Base-by-base conservation (phyloP, 2,329 filamentous ascomycete species). In the Sarocladiaceae sp. region DNA sequence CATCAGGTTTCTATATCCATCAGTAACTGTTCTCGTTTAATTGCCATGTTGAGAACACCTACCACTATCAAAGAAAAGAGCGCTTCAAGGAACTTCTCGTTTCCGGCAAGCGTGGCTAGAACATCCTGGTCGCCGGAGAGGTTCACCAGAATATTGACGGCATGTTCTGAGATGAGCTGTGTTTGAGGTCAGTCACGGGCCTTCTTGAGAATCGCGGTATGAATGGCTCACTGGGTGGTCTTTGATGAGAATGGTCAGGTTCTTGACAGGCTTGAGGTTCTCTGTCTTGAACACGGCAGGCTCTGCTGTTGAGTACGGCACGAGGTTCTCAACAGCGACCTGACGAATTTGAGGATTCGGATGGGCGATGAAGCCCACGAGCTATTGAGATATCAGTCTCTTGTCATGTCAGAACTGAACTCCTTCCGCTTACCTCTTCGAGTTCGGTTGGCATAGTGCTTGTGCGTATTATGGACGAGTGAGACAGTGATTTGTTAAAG, bases 281-380 rank as follows among this genome's bases (percentile, higher is more conserved):
- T 90, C 82, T 7, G 77, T 76, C 71, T 97, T 97, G 78, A 99
- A 99, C 20, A 97, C 81, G 0, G 77, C 73, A 0, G 88, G 86
- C 58, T 96, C 80, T 1, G 79, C 72, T 11, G 83, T 78, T 22
- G 88, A 88, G 58, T 89, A 97, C 11, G 90, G 89, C 42, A 97
- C 84, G 31, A 97, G 78, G 61, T 95, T 88, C 69, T 96, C 91
- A 51, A 86, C 83, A 47, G 92, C 92, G 59, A 93, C 79, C 66
- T 90, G 84, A 60, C 94, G 84, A 58, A 97, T 90, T 66, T 96
- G 88, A 37, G 90, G 90, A 66, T 95, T 96, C 55, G 89, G 89
- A 72, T 96, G 87, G 69, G 89, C 87, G 54, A 97, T 88, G 71
- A 97, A 97, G 67, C 91, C 90, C 56, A 97, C 90, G 51, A 96